These are phyloP conservation scores for Trapa incisa DNA, from an alignment of 345 rosid genomes.

Conservation along the genomic window DNA sequence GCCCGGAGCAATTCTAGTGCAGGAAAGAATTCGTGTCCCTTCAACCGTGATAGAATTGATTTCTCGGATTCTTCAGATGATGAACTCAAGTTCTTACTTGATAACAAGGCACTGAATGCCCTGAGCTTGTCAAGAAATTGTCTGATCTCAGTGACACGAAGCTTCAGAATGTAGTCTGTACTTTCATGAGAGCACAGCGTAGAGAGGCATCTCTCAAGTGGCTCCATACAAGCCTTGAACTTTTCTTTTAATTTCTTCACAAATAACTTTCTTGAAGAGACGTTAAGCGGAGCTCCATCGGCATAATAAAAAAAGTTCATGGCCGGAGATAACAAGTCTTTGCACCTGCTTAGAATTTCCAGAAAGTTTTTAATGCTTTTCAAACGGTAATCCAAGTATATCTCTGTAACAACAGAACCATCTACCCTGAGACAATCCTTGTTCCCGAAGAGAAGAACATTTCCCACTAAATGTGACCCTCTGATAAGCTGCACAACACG, in stretches of 20 bases:
- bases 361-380: conserved; percentile 18
- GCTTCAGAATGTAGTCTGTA: conserved; percentile 9
- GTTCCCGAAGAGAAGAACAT: conserved; percentile 32
- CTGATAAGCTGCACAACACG: conserved; percentile 28
- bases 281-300: neutral
- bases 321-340: conserved; percentile 12
- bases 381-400: conserved; percentile 34
- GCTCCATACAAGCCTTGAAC: conserved; percentile 3
- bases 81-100: conserved; percentile 6
- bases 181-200: conserved; percentile 24
- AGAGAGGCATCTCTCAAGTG: conserved; percentile 14
- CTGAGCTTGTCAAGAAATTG: conserved; percentile 14
- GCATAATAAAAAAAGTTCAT: conserved; percentile 19
- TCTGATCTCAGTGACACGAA: conserved; percentile 7
- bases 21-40: conserved; percentile 19
- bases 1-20: conserved; percentile 7
- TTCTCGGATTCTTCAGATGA: conserved; percentile 13
- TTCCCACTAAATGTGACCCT: conserved; percentile 14
- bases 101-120: conserved; percentile 13
- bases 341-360: conserved; percentile 17
- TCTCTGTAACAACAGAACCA: conserved; percentile 16
- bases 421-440: conserved; percentile 22
- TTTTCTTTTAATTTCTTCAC: conserved; percentile 14
- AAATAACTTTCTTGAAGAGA: conserved; percentile 12
- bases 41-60: conserved; percentile 13